phyloP scores from a whole-genome alignment of 1,284 basidiomycete genomes.

The Rhodofomes roseus region DNA sequence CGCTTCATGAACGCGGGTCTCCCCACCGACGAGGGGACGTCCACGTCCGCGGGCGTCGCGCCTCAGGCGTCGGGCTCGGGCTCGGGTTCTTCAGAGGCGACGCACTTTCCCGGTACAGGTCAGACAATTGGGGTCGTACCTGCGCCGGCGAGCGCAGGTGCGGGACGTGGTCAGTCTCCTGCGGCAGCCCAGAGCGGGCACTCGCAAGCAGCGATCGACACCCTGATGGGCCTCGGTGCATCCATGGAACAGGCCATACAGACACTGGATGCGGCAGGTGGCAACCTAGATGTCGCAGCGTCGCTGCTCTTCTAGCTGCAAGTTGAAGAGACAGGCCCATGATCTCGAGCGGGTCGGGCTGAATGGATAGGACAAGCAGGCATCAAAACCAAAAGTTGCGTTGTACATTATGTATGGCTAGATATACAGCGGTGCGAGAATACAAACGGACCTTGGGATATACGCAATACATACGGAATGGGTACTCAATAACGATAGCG shows the following conservation, averaged over 20 bases:
- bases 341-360: not conserved
- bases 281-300: conserved; percentile 87
- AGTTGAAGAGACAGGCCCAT: not conserved
- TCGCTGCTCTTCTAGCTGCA: conserved; percentile 80
- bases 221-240: conserved; percentile 74
- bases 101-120: conserved; percentile 61
- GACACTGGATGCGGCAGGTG: conserved; percentile 75
- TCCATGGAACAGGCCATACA: conserved; percentile 73
- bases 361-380: not conserved
- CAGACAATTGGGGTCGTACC: conserved; percentile 44
- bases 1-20: conserved; percentile 37
- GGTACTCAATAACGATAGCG: not conserved
- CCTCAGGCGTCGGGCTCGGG: conserved; percentile 20
- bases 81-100: conserved; percentile 9
- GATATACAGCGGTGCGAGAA: conserved; percentile 5
- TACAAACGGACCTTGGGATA: conserved; percentile 2
- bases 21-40: conserved; percentile 8
- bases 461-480: conserved; percentile 1
- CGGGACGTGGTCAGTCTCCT: conserved; percentile 16
- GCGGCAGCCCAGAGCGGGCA: conserved; percentile 27
- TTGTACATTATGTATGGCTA: conserved; percentile 10
- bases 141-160: conserved; percentile 18
- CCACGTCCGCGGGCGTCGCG: conserved; percentile 14
- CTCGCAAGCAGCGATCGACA: conserved; percentile 50
- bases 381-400: conserved; percentile 8